These are phyloP conservation scores for Suillus decipiens DNA, from an alignment of 768 basidiomycete species.

Conservation along the genomic window DNA sequence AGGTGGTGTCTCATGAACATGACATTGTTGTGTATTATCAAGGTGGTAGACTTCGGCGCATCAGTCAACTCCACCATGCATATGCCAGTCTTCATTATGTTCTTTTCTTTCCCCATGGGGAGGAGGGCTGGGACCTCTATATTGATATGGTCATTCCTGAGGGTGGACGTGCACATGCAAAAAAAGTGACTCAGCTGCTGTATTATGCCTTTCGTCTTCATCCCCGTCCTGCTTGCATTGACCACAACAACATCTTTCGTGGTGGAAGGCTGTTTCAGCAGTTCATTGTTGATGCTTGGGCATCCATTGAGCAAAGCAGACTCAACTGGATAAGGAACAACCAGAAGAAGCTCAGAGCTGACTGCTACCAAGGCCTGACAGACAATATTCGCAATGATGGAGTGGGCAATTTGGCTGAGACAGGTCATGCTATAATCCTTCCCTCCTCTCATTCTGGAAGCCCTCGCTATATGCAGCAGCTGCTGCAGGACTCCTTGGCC, in stretches of 20 bases:
- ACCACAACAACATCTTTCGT: too few species aligned
- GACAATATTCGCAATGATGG: constrained; percentile 35
- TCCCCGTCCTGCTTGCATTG: constrained; percentile 11
- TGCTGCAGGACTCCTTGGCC: constrained; percentile 49
- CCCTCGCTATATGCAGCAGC: constrained; percentile 43
- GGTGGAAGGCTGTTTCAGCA: too few species aligned
- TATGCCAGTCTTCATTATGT: constrained; percentile 46
- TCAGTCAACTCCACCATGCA: constrained; percentile 34
- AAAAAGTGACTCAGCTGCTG: constrained; percentile 30
- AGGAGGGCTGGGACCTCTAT: constrained; percentile 38
- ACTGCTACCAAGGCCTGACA: constrained; percentile 32
- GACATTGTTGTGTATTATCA: constrained; percentile 36
- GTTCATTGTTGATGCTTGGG: too few species aligned
- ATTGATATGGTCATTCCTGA: constrained; percentile 16
- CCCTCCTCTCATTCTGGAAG: constrained; percentile 45
- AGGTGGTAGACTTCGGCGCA: constrained; percentile 27
- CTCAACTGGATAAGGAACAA: constrained; percentile 37
- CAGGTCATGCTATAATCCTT: constrained; percentile 39
- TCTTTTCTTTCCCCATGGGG: constrained; percentile 42
- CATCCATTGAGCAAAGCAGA: too few species aligned
- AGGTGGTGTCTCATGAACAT: too few species aligned
- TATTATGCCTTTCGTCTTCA: constrained; percentile 38
- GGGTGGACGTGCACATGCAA: background rate
- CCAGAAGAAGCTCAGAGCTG: constrained; percentile 36
- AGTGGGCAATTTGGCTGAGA: constrained; percentile 27